A percentile compares a stretch with the other conserved stretches of the same genome.
phyloP scores from a whole-genome alignment of 2,329 filamentous ascomycete genomes.

The Colletotrichum destructivum region DNA sequence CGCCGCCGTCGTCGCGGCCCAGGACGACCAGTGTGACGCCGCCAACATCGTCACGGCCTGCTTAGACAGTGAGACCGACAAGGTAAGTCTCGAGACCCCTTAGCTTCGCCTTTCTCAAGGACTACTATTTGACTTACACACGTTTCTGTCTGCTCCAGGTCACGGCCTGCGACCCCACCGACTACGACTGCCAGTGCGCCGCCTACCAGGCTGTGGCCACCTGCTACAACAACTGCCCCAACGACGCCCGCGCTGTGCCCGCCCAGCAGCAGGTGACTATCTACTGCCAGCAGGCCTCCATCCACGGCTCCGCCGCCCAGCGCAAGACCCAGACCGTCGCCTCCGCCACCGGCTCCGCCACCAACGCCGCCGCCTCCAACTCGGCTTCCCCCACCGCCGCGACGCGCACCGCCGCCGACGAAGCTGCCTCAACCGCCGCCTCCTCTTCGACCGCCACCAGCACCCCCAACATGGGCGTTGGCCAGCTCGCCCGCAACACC shows the following conservation, averaged over 20 bases:
- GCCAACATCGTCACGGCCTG: constrained; percentile 64
- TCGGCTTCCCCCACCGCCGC: constrained; percentile 44
- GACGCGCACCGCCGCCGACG: constrained; percentile 43
- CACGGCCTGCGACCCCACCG: constrained; percentile 54
- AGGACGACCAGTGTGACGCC: constrained; percentile 56
- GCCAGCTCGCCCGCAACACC: constrained; percentile 50
- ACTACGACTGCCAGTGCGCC: constrained; percentile 65
- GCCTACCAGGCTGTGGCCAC: constrained; percentile 62
- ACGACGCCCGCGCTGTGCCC: constrained; percentile 56
- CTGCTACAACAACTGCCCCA: constrained; percentile 72
- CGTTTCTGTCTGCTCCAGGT: constrained; percentile 46
- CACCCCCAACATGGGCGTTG: constrained; percentile 48
- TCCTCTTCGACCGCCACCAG: constrained; percentile 43
- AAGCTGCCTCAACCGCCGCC: constrained; percentile 43
- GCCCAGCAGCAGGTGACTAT: constrained; percentile 57
- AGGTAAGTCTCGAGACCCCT: constrained; percentile 47
- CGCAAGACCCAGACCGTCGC: constrained; percentile 45
- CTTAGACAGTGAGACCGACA: constrained; percentile 56
- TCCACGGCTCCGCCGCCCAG: constrained; percentile 55
- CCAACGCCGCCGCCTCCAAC: constrained; percentile 45
- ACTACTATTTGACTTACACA: neutral
- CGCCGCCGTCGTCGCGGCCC: constrained; percentile 49
- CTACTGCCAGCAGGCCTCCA: constrained; percentile 63
- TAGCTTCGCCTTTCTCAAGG: neutral
- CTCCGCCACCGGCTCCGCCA: constrained; percentile 45